Percentiles rank a stretch among this genome's conserved stretches.
These are phyloP conservation scores for Aspergillus aculeatus DNA, from an alignment of 2,329 filamentous ascomycete species.

Conservation along the genomic window DNA sequence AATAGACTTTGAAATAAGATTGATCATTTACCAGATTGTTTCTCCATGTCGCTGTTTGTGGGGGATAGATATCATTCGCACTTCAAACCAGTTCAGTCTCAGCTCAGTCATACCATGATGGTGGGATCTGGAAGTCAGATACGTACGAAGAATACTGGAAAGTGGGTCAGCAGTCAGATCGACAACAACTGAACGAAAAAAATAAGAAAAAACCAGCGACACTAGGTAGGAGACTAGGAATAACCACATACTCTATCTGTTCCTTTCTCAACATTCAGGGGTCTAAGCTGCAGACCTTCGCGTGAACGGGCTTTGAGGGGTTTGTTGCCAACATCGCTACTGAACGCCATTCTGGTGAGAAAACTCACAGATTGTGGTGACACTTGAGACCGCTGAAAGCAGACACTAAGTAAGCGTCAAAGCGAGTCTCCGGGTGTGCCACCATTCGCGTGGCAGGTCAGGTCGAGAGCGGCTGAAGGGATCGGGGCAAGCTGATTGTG, in stretches of 20 bases:
- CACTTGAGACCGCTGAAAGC: not conserved
- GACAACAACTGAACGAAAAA: not conserved
- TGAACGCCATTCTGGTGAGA: slow-evolving; percentile 21
- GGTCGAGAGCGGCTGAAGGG: not conserved
- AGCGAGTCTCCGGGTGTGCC: not conserved
- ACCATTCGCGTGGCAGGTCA: slow-evolving; percentile 1
- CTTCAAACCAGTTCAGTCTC: slow-evolving; percentile 20
- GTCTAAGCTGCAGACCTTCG: slow-evolving; percentile 28
- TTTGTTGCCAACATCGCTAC: slow-evolving; percentile 10
- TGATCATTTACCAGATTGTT: slow-evolving; percentile 41
- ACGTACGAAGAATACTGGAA: slow-evolving; percentile 21
- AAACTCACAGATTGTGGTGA: not conserved
- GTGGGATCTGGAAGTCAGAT: not conserved
- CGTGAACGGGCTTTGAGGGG: slow-evolving; percentile 12
- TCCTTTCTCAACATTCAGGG: slow-evolving; percentile 34
- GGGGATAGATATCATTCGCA: slow-evolving; percentile 29
- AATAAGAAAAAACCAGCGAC: slow-evolving; percentile 2
- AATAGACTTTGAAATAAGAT: not conserved
- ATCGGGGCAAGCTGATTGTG: slow-evolving; percentile 2
- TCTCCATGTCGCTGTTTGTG: slow-evolving; percentile 41
- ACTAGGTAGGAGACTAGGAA: not conserved
- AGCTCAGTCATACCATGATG: not conserved
- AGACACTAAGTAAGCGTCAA: not conserved
- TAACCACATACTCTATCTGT: slow-evolving; percentile 35
- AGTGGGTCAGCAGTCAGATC: slow-evolving; percentile 11